These are phyloP conservation scores for Penicillium polonicum DNA, from an alignment of 2,329 filamentous ascomycete species.

Conservation along the genomic window DNA sequence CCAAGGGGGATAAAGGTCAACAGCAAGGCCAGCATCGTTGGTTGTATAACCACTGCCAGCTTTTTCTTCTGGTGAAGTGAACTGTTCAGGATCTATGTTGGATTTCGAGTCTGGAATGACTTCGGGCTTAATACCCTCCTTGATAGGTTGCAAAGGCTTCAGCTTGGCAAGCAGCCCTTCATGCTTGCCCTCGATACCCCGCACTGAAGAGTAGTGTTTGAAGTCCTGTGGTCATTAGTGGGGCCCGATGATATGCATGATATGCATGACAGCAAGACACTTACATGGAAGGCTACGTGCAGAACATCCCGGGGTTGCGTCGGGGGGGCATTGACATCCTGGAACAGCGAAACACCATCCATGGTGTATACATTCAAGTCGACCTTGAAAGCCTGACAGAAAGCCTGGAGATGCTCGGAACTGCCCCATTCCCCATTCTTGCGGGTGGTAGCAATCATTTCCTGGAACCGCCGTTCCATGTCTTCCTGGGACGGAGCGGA, in stretches of 20 bases:
- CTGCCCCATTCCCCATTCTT: slow-evolving; percentile 63
- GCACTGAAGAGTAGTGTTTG: slow-evolving; percentile 67
- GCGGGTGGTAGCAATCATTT: slow-evolving; percentile 60
- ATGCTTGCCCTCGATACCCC: slow-evolving; percentile 60
- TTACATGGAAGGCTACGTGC: slow-evolving; percentile 64
- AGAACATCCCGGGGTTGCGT: slow-evolving; percentile 41
- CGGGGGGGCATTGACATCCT: slow-evolving; percentile 44
- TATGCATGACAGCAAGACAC: slow-evolving; percentile 25
- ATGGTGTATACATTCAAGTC: slow-evolving; percentile 61
- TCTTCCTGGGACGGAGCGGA: slow-evolving; percentile 50
- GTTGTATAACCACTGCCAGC: background rate
- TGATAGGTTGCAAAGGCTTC: slow-evolving; percentile 34
- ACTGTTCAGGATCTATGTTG: background rate
- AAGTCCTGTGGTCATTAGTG: slow-evolving; percentile 50
- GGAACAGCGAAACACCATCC: slow-evolving; percentile 44
- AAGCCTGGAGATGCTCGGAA: slow-evolving; percentile 67
- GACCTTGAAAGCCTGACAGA: slow-evolving; percentile 60
- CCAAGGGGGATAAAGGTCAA: slow-evolving; percentile 52
- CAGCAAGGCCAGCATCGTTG: slow-evolving; percentile 22
- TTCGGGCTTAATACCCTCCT: slow-evolving; percentile 9
- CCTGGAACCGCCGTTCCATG: slow-evolving; percentile 57
- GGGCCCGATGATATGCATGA: background rate
- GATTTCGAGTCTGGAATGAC: slow-evolving; percentile 11
- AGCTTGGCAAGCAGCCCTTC: slow-evolving; percentile 49
- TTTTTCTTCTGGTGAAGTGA: background rate